Evolutionary conservation across 192 early-diverging fungal genomes (phyloP).

Genomic region (Linnemannia zychae): DNA sequence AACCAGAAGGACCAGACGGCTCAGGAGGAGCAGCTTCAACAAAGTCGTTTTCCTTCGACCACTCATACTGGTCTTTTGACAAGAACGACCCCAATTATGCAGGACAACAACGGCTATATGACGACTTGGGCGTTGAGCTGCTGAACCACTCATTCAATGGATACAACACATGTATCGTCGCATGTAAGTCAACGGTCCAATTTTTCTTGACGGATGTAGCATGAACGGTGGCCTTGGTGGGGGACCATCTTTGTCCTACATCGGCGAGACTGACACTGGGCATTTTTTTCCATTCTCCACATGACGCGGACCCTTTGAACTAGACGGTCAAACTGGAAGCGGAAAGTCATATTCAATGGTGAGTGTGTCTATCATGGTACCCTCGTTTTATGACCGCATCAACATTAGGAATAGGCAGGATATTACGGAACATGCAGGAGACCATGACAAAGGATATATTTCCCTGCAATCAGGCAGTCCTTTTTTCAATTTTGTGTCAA

Average conservation of each 20-base stretch:
- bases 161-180: conserved; percentile 95
- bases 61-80: conserved; percentile 90
- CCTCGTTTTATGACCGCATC: not conserved
- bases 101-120: conserved; percentile 81
- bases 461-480: too few relatives aligned
- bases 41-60: conserved; percentile 88
- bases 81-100: conserved; percentile 74
- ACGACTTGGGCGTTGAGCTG: conserved; percentile 80
- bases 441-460: not conserved
- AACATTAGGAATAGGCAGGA: not conserved
- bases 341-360: conserved; percentile 81
- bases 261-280: not conserved
- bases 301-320: not conserved
- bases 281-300: not conserved
- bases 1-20: conserved; percentile 52
- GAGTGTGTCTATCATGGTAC: not conserved
- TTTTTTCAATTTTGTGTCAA: not conserved
- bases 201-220: not conserved
- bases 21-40: not conserved
- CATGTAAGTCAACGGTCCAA: conserved; percentile 69
- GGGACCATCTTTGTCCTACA: not conserved
- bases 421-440: not conserved
- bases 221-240: too few relatives aligned
- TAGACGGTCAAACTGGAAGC: conserved; percentile 84
- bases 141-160: conserved; percentile 90